These are phyloP conservation scores for Beta macrorhiza DNA, from an alignment of 179 eudicot genomes.

Conservation along the genomic window DNA sequence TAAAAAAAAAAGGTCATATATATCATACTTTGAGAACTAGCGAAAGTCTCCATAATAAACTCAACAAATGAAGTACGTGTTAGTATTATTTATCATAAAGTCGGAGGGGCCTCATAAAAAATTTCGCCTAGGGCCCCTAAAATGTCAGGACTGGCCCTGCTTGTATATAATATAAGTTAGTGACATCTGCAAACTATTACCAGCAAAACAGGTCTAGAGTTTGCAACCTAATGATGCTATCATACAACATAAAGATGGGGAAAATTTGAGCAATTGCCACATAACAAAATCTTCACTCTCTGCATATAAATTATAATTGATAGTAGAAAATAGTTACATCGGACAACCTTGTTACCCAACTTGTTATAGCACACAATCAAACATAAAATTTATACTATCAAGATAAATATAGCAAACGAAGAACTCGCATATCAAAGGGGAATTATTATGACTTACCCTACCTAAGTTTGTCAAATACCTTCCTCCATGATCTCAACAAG, in stretches of 20 bases:
- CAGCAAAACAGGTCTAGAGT: not conserved
- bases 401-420: not conserved
- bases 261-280: not conserved
- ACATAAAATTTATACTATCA: not conserved
- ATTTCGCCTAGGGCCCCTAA: too few species aligned
- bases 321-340: not conserved
- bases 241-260: not conserved
- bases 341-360: not conserved
- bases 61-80: too few species aligned
- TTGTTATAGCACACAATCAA: not conserved
- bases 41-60: too few species aligned
- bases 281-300: not conserved
- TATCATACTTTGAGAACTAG: too few species aligned
- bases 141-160: not conserved
- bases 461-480: too few species aligned
- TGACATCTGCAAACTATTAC: not conserved
- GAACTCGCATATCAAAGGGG: not conserved
- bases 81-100: too few species aligned
- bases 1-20: too few species aligned
- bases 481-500: not conserved
- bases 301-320: not conserved
- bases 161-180: not conserved
- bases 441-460: too few species aligned
- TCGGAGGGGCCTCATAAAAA: too few species aligned
- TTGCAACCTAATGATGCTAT: conserved; percentile 8